These are phyloP conservation scores for Hypoxylon perforatum DNA, from an alignment of 495 filamentous ascomycete genomes.

Conservation along the genomic window DNA sequence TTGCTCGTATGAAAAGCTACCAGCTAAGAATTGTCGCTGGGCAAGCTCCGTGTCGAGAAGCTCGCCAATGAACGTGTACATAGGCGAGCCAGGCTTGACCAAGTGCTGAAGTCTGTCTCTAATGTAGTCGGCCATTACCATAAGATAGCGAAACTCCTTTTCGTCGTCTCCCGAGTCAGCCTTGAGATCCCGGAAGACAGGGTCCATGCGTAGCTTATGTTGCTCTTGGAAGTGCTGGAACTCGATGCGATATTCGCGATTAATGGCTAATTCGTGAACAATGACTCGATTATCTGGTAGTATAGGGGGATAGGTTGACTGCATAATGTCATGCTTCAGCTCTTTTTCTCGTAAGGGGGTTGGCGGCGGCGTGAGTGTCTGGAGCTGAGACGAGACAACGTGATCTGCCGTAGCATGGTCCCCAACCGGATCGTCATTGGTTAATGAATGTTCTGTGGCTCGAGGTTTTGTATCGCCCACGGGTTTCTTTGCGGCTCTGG, in stretches of 20 bases:
- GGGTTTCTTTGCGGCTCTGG: conserved; percentile 74
- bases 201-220: conserved; percentile 62
- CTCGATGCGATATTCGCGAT: conserved; percentile 77
- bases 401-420: conserved; percentile 49
- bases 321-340: conserved; percentile 54
- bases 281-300: conserved; percentile 86
- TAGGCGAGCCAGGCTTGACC: conserved; percentile 79
- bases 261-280: conserved; percentile 91
- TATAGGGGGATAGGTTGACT: conserved; percentile 56
- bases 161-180: conserved; percentile 75
- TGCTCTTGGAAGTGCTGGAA: conserved; percentile 62
- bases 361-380: conserved; percentile 57
- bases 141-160: conserved; percentile 68
- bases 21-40: conserved; percentile 77
- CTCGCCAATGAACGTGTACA: conserved; percentile 86
- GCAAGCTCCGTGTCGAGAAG: conserved; percentile 84
- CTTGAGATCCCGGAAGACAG: conserved; percentile 82
- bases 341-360: conserved; percentile 51
- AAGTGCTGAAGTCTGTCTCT: conserved; percentile 84
- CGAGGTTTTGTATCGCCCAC: conserved; percentile 77
- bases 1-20: conserved; percentile 90
- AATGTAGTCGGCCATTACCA: conserved; percentile 89
- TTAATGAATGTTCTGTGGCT: conserved; percentile 59
- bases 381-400: conserved; percentile 46
- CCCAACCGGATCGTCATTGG: conserved; percentile 49